Base-by-base conservation (phyloP, 192 early-diverging fungal species). In the Coemansia sp. region DNA sequence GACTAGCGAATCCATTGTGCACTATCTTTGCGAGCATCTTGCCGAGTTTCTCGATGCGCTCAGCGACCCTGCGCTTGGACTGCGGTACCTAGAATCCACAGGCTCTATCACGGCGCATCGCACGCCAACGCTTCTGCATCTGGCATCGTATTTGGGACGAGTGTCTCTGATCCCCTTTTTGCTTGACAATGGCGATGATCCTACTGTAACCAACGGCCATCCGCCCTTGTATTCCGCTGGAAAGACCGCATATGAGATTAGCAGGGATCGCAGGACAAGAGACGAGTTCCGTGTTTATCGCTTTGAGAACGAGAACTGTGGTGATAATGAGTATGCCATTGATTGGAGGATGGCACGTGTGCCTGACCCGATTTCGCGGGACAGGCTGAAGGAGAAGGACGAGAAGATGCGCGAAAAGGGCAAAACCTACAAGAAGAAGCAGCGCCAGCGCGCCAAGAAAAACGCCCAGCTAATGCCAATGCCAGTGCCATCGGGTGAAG, bases 141-240 rank as follows among this genome's bases (percentile, higher is more conserved):
- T 93, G 26, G 93, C 94, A 0, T 71, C 94, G 7, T 48, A 59
- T n/a, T 66, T 74, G 5, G 89, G 89, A 0, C 88, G 89, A 47
- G 47, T 70, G 0, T 84, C 84, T 4, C 73, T 92, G 13, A 87
- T 97, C 1, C 78, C 82, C 5, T 80, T 87, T 16, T 73, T 99
- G 19, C 80, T 93, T 36, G 78, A 88, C 36, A 65, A 78, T 46
- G 85, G 89, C n/a, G 95, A 92, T 0, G 91, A 99, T 62, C 97
- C 97, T 1, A 90, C 88, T 0, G 52, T 85, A 0, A 78, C 70
- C 11, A 74, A 68, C 46, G 77, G 75, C 26, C 67, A 68, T 19
- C 67, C 69, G 10, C 74, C 74, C 6, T 42, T 71, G 39, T 80
- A 62, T 37, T 40, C 74, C 6, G 68, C 66, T 40, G 73, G 71